These are phyloP conservation scores for Cephalotrichum gorgonifer DNA, from an alignment of 2,329 filamentous ascomycete species.

Conservation along the genomic window DNA sequence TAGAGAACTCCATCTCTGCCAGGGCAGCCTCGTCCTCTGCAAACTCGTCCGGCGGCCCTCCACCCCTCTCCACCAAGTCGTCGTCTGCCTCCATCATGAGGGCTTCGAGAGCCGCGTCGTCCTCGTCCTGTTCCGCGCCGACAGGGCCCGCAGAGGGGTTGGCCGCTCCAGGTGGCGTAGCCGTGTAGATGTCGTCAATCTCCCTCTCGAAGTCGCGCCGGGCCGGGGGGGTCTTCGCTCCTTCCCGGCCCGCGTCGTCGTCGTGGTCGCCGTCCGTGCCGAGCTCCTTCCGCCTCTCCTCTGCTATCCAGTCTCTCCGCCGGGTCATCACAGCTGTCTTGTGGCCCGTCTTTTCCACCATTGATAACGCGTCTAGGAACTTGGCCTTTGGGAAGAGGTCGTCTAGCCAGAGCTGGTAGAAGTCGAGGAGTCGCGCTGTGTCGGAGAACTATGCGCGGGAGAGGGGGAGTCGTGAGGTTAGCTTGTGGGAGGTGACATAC, in stretches of 20 bases:
- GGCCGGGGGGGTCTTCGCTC: constrained; percentile 17
- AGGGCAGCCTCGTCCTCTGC: constrained; percentile 59
- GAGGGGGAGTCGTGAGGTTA: background rate
- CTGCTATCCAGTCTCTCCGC: constrained; percentile 75
- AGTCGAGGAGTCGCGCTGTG: constrained; percentile 67
- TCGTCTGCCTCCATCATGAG: constrained; percentile 39
- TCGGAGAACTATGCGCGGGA: constrained; percentile 60
- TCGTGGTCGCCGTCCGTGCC: constrained; percentile 23
- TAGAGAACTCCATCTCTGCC: constrained; percentile 46
- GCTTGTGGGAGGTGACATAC: no score
- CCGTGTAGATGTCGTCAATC: constrained; percentile 44
- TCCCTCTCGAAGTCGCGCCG: constrained; percentile 21
- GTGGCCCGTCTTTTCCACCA: constrained; percentile 91
- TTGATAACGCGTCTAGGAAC: constrained; percentile 77
- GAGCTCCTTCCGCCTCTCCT: constrained; percentile 46
- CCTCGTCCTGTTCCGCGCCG: constrained; percentile 12
- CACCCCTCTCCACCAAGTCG: background rate
- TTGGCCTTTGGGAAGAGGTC: constrained; percentile 91
- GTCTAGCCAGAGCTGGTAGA: constrained; percentile 96
- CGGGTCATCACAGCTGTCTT: constrained; percentile 66
- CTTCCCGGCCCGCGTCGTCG: constrained; percentile 11
- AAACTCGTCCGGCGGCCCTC: constrained; percentile 37
- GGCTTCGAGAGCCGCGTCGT: constrained; percentile 40
- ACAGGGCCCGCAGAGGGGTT: constrained; percentile 4
- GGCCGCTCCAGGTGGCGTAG: constrained; percentile 29